Evolutionary conservation across 1,284 basidiomycete genomes (phyloP).

Genomic region (Austroboletus niveus): DNA sequence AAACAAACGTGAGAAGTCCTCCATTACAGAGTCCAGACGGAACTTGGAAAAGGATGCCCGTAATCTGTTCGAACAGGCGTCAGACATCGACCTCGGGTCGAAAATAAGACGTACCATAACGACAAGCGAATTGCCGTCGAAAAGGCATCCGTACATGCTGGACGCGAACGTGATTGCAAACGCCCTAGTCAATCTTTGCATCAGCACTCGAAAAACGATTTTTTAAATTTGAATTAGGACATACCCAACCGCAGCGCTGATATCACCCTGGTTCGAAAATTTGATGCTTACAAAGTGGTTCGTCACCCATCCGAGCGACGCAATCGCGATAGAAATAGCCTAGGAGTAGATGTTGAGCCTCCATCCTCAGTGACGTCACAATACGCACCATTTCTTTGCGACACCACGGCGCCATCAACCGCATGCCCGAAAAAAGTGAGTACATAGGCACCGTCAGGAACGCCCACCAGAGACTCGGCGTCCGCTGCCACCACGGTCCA

Average conservation of each 20-base stretch:
- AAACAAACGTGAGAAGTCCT: conserved; percentile 78
- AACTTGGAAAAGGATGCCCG: conserved; percentile 87
- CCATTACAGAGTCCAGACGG: conserved; percentile 83
- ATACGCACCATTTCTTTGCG: conserved; percentile 65
- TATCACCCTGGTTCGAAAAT: conserved; percentile 71
- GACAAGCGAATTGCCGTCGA: conserved; percentile 75
- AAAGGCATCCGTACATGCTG: conserved; percentile 82
- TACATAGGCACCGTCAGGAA: conserved; percentile 83
- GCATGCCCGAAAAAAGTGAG: conserved; percentile 70
- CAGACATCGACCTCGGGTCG: background rate
- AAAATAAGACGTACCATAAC: conserved; percentile 54
- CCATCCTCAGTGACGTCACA: background rate
- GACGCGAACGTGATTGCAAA: conserved; percentile 83
- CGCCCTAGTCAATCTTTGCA: conserved; percentile 42
- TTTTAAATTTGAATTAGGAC: conserved; percentile 10
- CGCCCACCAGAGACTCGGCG: conserved; percentile 58
- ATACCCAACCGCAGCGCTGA: conserved; percentile 69
- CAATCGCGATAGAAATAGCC: conserved; percentile 60
- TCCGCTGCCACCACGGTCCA: conserved; percentile 61
- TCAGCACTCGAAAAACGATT: background rate
- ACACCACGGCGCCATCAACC: conserved; percentile 74
- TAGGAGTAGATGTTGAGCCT: conserved; percentile 30
- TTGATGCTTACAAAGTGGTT: conserved; percentile 71
- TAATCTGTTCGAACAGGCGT: conserved; percentile 45
- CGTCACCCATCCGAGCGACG: conserved; percentile 76